phyloP scores from a whole-genome alignment of 257 asterid species.

The Asclepias syriaca region DNA sequence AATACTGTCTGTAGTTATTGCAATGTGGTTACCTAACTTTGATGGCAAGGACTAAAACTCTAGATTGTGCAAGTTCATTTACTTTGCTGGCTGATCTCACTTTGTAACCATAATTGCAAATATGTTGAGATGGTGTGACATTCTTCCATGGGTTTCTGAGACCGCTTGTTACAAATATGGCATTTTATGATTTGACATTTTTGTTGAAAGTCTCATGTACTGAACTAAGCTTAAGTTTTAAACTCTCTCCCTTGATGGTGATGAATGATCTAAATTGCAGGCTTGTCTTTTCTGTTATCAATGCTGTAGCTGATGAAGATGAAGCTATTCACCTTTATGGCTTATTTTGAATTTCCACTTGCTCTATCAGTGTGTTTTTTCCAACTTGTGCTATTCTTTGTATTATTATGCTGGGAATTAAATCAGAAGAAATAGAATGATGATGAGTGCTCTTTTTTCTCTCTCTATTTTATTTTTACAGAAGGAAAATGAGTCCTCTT shows the following conservation, averaged over 20 bases:
- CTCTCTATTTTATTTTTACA: too few relatives aligned
- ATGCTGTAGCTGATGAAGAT: conserved; percentile 59
- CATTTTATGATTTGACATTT: background rate
- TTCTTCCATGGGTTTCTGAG: background rate
- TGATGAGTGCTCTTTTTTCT: too few relatives aligned
- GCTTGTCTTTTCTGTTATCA: conserved; percentile 56
- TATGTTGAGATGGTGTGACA: background rate
- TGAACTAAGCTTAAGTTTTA: background rate
- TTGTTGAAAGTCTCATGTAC: conserved; percentile 4
- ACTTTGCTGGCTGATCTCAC: background rate
- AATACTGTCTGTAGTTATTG: background rate
- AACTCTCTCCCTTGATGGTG: conserved; percentile 6
- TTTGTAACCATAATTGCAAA: background rate
- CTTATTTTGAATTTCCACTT: conserved; percentile 21
- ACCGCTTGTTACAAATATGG: background rate
- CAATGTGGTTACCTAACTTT: background rate
- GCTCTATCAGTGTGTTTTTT: background rate
- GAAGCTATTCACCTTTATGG: conserved; percentile 36
- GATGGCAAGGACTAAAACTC: background rate
- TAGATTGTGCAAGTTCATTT: background rate
- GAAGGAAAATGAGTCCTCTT: too few relatives aligned
- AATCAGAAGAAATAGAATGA: background rate
- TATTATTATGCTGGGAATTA: background rate
- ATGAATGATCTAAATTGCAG: conserved; percentile 33
- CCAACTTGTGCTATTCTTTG: background rate